Conservation (phyloP, 2,329 filamentous ascomycete genomes). For the Cyanodermella asteris region DNA sequence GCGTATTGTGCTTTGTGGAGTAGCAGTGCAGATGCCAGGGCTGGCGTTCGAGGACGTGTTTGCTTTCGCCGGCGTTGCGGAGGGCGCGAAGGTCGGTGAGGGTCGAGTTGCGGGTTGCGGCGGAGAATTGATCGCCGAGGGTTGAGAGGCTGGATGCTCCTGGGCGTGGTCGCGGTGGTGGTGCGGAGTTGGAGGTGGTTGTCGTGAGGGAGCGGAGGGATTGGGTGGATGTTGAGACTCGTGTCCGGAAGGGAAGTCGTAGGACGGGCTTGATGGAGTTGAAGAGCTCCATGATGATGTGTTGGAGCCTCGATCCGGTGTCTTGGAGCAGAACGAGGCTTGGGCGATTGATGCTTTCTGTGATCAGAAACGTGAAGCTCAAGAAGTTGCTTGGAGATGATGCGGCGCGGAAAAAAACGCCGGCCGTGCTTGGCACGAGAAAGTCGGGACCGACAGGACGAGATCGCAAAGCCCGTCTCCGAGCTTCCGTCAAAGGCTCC, state of each 20-base stretch:
- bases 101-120: background rate
- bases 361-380: no score
- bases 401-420: no score
- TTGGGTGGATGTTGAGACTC: background rate
- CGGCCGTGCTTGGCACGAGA: no score
- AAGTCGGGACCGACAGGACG: no score
- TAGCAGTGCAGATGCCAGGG: constrained; percentile 77
- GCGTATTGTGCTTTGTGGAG: constrained; percentile 80
- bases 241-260: no score
- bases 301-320: no score
- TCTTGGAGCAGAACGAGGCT: background rate
- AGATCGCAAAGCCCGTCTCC: no score
- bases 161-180: background rate
- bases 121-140: background rate
- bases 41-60: background rate
- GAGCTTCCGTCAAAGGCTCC: no score
- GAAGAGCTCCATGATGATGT: background rate
- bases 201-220: background rate
- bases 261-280: background rate
- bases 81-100: background rate
- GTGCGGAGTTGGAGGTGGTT: background rate
- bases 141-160: background rate
- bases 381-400: no score
- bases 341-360: background rate
- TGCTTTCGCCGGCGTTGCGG: background rate